Conservation (phyloP, 108 stramenopile genomes). For the Cyclostephanos invisitatus region DNA sequence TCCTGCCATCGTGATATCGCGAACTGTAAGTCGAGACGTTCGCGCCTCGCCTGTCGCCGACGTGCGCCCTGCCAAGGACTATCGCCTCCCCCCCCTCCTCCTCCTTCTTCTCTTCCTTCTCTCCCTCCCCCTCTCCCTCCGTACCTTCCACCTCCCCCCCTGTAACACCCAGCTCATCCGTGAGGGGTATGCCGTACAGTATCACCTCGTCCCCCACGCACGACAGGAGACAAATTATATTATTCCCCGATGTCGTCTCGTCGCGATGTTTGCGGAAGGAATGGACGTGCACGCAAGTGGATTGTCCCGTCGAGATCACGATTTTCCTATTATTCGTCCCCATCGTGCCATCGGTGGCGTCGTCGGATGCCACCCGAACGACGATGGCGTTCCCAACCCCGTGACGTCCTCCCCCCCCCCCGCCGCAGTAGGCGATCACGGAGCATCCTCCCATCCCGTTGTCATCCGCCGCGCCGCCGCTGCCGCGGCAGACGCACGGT, state of each 20-base stretch:
- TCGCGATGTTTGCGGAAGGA: constrained; percentile 34
- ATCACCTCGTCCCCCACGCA: constrained; percentile 45
- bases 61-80: constrained; percentile 28
- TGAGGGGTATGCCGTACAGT: constrained; percentile 46
- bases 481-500: too few relatives aligned
- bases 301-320: constrained; percentile 42
- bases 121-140: neutral
- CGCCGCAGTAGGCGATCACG: constrained; percentile 72
- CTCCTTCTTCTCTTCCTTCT: neutral
- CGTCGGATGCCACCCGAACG: constrained; percentile 22
- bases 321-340: neutral
- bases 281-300: constrained; percentile 38
- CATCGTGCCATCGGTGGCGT: neutral
- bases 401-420: constrained; percentile 71
- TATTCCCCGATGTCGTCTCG: neutral
- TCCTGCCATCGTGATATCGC: constrained; percentile 32
- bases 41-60: constrained; percentile 39
- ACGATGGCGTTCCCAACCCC: constrained; percentile 68
- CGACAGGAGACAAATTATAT: constrained; percentile 40
- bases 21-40: constrained; percentile 35
- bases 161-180: too few relatives aligned
- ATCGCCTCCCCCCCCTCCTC: constrained; percentile 20
- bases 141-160: neutral
- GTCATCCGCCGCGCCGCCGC: too few relatives aligned
- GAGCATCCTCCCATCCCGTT: constrained; percentile 51